Evolutionary conservation across 1,284 basidiomycete genomes (phyloP).

Genomic region (Sphagnurus paluster): DNA sequence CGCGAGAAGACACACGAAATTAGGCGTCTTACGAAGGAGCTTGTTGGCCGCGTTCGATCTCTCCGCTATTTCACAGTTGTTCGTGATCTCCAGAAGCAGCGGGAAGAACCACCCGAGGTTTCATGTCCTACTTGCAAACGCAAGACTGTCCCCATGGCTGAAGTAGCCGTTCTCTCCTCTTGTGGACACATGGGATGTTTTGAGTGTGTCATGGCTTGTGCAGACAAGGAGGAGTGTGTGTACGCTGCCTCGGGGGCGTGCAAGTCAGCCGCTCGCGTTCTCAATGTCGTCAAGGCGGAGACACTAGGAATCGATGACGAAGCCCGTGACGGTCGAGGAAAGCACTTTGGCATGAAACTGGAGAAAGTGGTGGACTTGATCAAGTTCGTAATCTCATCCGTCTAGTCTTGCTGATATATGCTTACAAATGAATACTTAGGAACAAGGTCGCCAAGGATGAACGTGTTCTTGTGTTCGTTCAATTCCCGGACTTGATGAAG

Average conservation of each 20-base stretch:
- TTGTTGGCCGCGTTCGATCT: constrained; percentile 85
- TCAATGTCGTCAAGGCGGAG: constrained; percentile 82
- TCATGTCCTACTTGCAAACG: constrained; percentile 63
- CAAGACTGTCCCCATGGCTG: constrained; percentile 57
- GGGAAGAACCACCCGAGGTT: constrained; percentile 54
- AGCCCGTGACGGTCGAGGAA: constrained; percentile 68
- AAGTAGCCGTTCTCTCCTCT: constrained; percentile 84
- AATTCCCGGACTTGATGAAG: constrained; percentile 90
- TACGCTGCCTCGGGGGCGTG: constrained; percentile 68
- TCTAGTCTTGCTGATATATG: background rate
- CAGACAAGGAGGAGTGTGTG: constrained; percentile 81
- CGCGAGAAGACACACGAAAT: constrained; percentile 87
- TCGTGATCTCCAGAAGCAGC: constrained; percentile 82
- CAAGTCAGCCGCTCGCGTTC: constrained; percentile 67
- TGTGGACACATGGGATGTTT: constrained; percentile 88
- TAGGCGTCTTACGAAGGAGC: constrained; percentile 81
- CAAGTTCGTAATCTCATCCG: constrained; percentile 52
- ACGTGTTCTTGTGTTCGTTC: constrained; percentile 88
- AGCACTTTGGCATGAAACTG: constrained; percentile 87
- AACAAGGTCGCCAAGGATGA: constrained; percentile 72
- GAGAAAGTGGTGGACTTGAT: constrained; percentile 84
- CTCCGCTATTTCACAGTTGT: constrained; percentile 90
- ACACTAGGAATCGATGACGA: constrained; percentile 84
- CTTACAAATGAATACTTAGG: constrained; percentile 35
- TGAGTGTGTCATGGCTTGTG: constrained; percentile 69